Evolutionary conservation across 23 red algal genomes (phyloP).

Genomic region (Gracilaria vermiculophylla): DNA sequence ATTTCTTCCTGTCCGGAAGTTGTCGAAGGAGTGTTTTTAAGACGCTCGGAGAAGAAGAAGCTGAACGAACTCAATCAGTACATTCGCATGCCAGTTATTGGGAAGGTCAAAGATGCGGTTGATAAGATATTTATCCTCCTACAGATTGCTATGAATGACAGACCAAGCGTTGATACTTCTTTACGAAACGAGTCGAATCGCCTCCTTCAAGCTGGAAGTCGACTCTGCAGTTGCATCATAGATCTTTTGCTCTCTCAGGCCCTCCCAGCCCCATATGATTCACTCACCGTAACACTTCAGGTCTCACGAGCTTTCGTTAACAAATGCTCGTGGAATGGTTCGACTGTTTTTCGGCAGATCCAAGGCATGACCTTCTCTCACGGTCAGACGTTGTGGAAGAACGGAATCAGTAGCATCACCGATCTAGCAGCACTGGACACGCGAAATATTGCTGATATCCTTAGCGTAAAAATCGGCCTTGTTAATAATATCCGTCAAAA

Average conservation of each 20-base stretch:
- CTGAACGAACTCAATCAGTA: constrained; percentile 58
- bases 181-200: constrained; percentile 2
- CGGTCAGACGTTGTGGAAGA: neutral
- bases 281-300: neutral
- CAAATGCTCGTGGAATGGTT: constrained; percentile 27
- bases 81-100: constrained; percentile 45
- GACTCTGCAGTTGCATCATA: constrained; percentile 39
- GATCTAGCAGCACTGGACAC: neutral
- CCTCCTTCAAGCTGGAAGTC: neutral
- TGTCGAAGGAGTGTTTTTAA: constrained; percentile 12
- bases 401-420: neutral
- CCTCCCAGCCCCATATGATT: constrained; percentile 8
- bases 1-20: constrained; percentile 31
- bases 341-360: constrained; percentile 27
- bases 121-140: constrained; percentile 68
- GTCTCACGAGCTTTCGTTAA: constrained; percentile 20
- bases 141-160: constrained; percentile 18
- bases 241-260: constrained; percentile 20
- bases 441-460: neutral
- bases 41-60: constrained; percentile 51
- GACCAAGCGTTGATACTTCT: neutral
- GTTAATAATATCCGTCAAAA: neutral
- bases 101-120: constrained; percentile 36
- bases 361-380: neutral
- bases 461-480: neutral